Percentiles rank a stretch among this genome's conserved stretches.
These are phyloP conservation scores for Solanum chmielewskii DNA, from an alignment of 257 asterid genomes.

Conservation along the genomic window DNA sequence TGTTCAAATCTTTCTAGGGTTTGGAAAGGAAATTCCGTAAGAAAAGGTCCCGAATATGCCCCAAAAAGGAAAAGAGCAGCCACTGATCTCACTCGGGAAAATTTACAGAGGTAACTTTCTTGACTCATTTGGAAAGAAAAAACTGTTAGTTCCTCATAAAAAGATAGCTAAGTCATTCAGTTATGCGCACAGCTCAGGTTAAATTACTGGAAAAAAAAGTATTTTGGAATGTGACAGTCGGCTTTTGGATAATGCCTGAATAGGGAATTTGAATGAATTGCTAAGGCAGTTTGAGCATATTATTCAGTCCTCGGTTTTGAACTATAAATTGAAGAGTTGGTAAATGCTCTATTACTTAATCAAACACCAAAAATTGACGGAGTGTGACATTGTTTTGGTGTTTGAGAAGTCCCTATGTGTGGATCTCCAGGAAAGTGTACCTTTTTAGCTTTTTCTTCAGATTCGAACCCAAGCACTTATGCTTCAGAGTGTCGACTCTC, in stretches of 20 bases:
- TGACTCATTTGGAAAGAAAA: not conserved
- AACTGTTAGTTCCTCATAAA: not conserved
- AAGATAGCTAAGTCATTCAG: not conserved
- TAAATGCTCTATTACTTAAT: not conserved
- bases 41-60: slow-evolving; percentile 83
- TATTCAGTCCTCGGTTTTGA: not conserved
- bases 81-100: slow-evolving; percentile 88
- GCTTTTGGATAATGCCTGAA: not conserved
- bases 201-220: not conserved
- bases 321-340: not conserved
- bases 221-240: not conserved
- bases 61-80: slow-evolving; percentile 86
- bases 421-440: not conserved
- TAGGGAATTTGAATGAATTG: not conserved
- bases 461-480: not conserved
- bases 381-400: not conserved
- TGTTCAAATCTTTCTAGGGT: slow-evolving; percentile 22
- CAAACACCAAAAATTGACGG: not conserved
- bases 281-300: not conserved
- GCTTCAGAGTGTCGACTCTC: not conserved
- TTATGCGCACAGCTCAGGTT: not conserved
- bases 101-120: slow-evolving; percentile 43
- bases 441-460: not conserved
- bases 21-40: slow-evolving; percentile 84
- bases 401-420: not conserved